phyloP scores from a whole-genome alignment of 2,329 filamentous ascomycete species.

The Gnomoniopsis sp. region DNA sequence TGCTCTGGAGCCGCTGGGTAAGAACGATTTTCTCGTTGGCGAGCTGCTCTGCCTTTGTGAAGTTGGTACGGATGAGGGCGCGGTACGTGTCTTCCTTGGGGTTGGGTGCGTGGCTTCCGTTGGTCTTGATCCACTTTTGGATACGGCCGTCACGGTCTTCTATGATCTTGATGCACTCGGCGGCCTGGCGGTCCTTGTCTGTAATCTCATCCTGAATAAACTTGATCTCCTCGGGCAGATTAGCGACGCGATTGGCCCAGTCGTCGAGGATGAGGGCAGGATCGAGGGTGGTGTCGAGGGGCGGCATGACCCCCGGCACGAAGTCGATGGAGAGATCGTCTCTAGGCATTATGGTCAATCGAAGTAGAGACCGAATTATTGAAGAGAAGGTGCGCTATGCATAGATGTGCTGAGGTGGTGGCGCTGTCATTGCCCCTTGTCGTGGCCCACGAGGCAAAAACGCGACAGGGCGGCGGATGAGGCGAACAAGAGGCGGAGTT shows the following conservation, averaged over 20 bases:
- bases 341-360: constrained; percentile 67
- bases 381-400: constrained; percentile 9
- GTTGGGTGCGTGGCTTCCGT: constrained; percentile 70
- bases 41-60: constrained; percentile 63
- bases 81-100: constrained; percentile 71
- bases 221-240: constrained; percentile 76
- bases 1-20: constrained; percentile 58
- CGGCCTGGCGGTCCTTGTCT: constrained; percentile 72
- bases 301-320: constrained; percentile 62
- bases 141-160: constrained; percentile 70
- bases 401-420: constrained; percentile 15
- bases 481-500: neutral
- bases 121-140: constrained; percentile 76
- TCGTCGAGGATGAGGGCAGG: constrained; percentile 72
- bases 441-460: neutral
- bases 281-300: constrained; percentile 53
- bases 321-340: constrained; percentile 71
- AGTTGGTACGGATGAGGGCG: constrained; percentile 65
- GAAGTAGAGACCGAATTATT: constrained; percentile 22
- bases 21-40: constrained; percentile 73
- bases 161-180: constrained; percentile 66
- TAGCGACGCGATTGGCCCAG: constrained; percentile 71
- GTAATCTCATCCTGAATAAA: constrained; percentile 81
- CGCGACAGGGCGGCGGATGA: constrained; percentile 3
- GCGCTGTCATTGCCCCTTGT: neutral